Evolutionary conservation across 306 rosid species (phyloP).

Genomic region (Ochetophila trinervis): DNA sequence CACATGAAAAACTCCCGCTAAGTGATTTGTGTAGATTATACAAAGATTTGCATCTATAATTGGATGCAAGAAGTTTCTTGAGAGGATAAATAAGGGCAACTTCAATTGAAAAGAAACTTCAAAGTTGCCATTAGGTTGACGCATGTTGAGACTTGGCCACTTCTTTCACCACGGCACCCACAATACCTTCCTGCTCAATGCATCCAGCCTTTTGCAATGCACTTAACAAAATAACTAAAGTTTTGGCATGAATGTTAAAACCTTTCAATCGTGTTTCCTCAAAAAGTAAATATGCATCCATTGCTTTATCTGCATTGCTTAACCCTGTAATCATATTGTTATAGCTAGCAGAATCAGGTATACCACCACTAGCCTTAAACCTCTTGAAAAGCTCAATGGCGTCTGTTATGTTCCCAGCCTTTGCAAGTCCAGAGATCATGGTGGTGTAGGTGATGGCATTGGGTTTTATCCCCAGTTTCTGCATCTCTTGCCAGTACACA

Average conservation of each 20-base stretch:
- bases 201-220: constrained; percentile 86
- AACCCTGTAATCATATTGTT: constrained; percentile 88
- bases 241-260: constrained; percentile 62
- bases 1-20: not conserved
- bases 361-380: constrained; percentile 69
- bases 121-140: constrained; percentile 54
- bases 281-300: constrained; percentile 78
- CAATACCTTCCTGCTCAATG: constrained; percentile 90
- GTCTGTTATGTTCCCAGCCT: constrained; percentile 75
- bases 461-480: constrained; percentile 78
- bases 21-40: not conserved
- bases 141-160: constrained; percentile 90
- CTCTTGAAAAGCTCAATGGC: constrained; percentile 70
- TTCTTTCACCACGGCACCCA: constrained; percentile 82
- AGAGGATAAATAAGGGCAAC: constrained; percentile 9
- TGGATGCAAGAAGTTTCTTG: not conserved
- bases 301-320: constrained; percentile 66
- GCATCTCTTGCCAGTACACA: constrained; percentile 98
- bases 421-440: constrained; percentile 91
- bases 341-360: constrained; percentile 77
- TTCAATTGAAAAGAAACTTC: constrained; percentile 10
- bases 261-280: constrained; percentile 87
- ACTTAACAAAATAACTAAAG: constrained; percentile 82
- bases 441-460: constrained; percentile 71
- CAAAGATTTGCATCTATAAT: not conserved